Percentiles rank a stretch among this genome's conserved stretches.
These are phyloP conservation scores for Dothideomycetes sp. DNA, from an alignment of 2,329 filamentous ascomycete genomes.

Conservation along the genomic window DNA sequence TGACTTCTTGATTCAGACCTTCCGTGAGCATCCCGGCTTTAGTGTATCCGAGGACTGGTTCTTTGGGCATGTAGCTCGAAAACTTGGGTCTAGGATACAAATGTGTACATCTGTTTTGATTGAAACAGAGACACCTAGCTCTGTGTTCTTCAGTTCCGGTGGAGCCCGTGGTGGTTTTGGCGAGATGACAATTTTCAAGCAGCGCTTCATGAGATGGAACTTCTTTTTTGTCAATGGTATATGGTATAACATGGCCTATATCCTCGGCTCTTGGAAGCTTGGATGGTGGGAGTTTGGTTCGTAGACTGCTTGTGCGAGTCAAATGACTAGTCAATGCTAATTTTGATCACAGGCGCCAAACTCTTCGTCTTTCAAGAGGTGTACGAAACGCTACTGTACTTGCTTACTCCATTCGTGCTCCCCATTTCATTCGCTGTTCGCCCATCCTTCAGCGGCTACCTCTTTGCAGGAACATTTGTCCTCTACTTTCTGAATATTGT, in stretches of 20 bases:
- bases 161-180: slow-evolving; percentile 37
- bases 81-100: slow-evolving; percentile 33
- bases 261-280: slow-evolving; percentile 36
- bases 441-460: slow-evolving; percentile 29
- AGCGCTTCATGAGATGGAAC: slow-evolving; percentile 41
- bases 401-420: slow-evolving; percentile 34
- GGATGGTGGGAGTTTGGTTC: slow-evolving; percentile 39
- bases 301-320: no score
- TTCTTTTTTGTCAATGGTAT: slow-evolving; percentile 42
- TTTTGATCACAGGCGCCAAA: no score
- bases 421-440: slow-evolving; percentile 34
- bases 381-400: slow-evolving; percentile 36
- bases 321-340: no score
- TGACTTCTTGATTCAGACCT: slow-evolving; percentile 33
- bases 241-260: slow-evolving; percentile 37
- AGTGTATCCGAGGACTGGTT: slow-evolving; percentile 43
- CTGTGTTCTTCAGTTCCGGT: slow-evolving; percentile 30
- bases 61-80: slow-evolving; percentile 37
- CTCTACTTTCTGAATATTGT: slow-evolving; percentile 34
- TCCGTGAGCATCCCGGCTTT: slow-evolving; percentile 39
- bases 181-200: slow-evolving; percentile 42
- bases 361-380: slow-evolving; percentile 22
- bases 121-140: slow-evolving; percentile 37
- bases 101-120: slow-evolving; percentile 42
- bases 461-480: slow-evolving; percentile 24